Percentiles rank a stretch among this genome's conserved stretches.
Evolutionary conservation across 331 rosid species (phyloP).

Genomic region (Erythrophleum ivorense): DNA sequence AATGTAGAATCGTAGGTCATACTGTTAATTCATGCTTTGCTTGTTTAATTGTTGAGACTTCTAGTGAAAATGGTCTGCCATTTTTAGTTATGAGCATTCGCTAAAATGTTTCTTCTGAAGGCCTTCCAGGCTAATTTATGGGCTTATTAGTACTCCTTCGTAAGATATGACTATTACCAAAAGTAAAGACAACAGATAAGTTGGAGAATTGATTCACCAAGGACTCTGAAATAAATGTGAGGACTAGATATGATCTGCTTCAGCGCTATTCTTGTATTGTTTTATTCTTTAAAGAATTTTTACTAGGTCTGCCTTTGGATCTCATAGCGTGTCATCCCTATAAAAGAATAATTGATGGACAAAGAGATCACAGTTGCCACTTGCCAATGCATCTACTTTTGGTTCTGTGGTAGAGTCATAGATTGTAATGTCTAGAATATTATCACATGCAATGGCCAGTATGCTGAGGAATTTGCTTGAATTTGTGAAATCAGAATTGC

Average conservation of each 20-base stretch:
- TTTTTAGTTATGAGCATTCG: background rate
- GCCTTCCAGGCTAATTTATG: conserved; percentile 3
- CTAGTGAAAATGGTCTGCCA: conserved; percentile 7
- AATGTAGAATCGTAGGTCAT: background rate
- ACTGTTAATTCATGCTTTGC: background rate
- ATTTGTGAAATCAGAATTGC: conserved; percentile 8
- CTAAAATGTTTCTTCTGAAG: background rate
- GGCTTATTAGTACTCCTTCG: background rate
- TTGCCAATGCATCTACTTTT: conserved; percentile 21
- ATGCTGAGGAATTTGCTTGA: conserved; percentile 11
- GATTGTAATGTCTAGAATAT: background rate
- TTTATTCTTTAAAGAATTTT: conserved; percentile 18
- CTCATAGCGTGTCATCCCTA: conserved; percentile 23
- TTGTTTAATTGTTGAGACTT: background rate
- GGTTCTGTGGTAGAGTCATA: conserved; percentile 9
- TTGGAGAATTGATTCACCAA: background rate
- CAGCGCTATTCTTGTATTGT: background rate
- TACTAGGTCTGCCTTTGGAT: conserved; percentile 33
- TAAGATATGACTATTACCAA: background rate
- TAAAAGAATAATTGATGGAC: background rate
- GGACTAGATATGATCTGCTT: conserved; percentile 28
- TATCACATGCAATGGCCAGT: background rate
- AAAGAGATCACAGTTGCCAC: background rate
- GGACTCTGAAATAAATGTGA: conserved; percentile 17
- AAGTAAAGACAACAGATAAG: background rate